Base-by-base conservation (phyloP, 805 yeast genomes). In the Teunomyces cretensis region DNA sequence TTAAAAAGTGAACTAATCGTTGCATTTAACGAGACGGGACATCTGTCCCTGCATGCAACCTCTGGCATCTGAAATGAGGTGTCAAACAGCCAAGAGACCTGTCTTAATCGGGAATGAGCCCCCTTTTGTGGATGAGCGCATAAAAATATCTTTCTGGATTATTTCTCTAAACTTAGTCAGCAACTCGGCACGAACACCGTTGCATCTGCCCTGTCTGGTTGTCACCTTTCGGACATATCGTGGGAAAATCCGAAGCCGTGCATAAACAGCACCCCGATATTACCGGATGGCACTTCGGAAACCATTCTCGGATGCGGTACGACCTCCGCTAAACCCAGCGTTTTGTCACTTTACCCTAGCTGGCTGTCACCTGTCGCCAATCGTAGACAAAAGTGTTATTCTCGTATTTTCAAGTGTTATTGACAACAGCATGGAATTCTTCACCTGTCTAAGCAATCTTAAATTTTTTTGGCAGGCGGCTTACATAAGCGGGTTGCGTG, bases 21-120 rank as follows among this genome's bases (percentile, higher is more conserved):
- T 26, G 28, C 28, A 26, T 26, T 26, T 26, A 9, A 5, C 28
- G 28, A 26, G 28, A 26, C 28, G 12, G 28, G 12, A 26, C 2
- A 26, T 11, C 28, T 9, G 9, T 4, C 12, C 28, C 38, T 35
- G 38, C 22, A 35, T 35, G 38, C 22, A 22, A n/a, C 9, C 28
- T 7, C 28, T 35, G 28, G 17, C 27, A 22, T 35, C 22, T 35
- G 38, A 35, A 35, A 24, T 35, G n/a, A 35, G 28, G 38, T 35
- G 38, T 35, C 38, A 35, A 35, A 35, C 27, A 35, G 38, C 38
- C 38, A 35, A 35, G 38, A 35, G 28, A 35, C 38, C 38, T 22
- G 26, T 35, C 28, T 12, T 35, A 35, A 35, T 35, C 38, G 27
- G 38, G 38, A 35, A 35, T 19, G 28, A 35, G 38, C 38, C 38